Percentiles rank a stretch among this genome's conserved stretches.
phyloP scores from a whole-genome alignment of 2,329 filamentous ascomycete genomes.

The Microdochium bolleyi region DNA sequence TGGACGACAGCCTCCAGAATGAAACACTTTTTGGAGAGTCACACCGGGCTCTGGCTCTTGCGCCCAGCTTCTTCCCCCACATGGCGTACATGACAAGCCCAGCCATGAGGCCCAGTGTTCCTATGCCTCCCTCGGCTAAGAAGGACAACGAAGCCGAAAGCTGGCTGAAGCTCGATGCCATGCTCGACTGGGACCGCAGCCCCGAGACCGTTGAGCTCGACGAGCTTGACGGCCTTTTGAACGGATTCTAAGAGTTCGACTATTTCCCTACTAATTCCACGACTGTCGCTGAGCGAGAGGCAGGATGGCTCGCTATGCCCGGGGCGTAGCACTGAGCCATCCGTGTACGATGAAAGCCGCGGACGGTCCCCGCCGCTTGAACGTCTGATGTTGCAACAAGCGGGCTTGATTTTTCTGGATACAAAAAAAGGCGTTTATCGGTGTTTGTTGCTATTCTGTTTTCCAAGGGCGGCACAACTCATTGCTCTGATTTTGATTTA shows the following conservation, averaged over 20 bases:
- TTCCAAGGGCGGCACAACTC: not conserved
- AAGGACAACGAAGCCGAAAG: conserved; percentile 31
- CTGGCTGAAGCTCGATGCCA: conserved; percentile 34
- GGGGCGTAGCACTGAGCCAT: not conserved
- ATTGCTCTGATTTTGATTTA: not conserved
- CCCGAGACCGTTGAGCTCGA: conserved; percentile 89
- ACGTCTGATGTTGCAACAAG: not conserved
- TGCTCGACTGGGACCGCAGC: conserved; percentile 56
- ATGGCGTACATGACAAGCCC: conserved; percentile 45
- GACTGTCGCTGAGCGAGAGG: conserved; percentile 1
- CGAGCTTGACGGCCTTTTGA: conserved; percentile 82
- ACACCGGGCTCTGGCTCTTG: conserved; percentile 19
- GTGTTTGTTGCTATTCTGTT: not conserved
- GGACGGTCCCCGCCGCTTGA: not conserved
- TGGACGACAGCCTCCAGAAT: conserved; percentile 37
- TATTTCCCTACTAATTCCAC: not conserved
- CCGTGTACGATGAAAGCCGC: not conserved
- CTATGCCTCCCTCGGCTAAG: conserved; percentile 28
- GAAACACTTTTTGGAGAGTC: conserved; percentile 45
- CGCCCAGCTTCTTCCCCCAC: conserved; percentile 17
- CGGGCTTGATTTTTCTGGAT: not conserved
- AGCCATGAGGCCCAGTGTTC: conserved; percentile 39
- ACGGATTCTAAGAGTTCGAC: conserved; percentile 50
- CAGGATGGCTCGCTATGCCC: not conserved
- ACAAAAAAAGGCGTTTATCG: not conserved